Percentiles rank a stretch among this genome's conserved stretches.
phyloP scores from a whole-genome alignment of 257 asterid species.

The Capsicum pubescens region DNA sequence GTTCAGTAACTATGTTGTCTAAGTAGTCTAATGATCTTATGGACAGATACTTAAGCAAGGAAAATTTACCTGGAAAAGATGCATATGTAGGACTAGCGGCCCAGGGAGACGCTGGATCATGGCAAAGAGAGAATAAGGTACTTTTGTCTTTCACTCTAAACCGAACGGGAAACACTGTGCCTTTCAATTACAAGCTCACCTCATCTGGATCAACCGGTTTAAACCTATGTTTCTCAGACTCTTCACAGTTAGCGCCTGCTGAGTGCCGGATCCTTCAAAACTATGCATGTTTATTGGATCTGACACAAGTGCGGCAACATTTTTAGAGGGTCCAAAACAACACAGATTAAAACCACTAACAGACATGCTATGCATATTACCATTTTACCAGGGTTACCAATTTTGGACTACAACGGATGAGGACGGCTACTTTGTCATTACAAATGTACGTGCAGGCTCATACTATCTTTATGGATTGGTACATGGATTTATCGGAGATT shows the following conservation, averaged over 20 bases:
- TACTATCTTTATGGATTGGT: conserved; percentile 27
- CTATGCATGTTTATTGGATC: not conserved
- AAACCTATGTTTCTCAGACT: not conserved
- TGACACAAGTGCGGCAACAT: not conserved
- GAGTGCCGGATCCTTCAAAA: not conserved
- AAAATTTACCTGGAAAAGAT: conserved; percentile 37
- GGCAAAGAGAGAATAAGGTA: conserved; percentile 51
- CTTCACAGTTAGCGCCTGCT: not conserved
- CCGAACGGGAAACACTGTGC: not conserved
- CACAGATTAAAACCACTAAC: not conserved
- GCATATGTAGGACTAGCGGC: conserved; percentile 44
- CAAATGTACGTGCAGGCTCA: conserved; percentile 21
- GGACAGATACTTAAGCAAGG: conserved; percentile 34
- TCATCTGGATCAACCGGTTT: not conserved
- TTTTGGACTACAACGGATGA: conserved; percentile 31
- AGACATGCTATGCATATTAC: not conserved
- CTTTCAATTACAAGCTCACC: not conserved
- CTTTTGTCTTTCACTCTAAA: not conserved
- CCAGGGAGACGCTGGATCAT: conserved; percentile 41
- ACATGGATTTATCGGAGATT: conserved; percentile 32
- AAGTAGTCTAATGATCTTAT: not conserved
- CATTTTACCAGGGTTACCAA: conserved; percentile 33
- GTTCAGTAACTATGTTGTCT: not conserved
- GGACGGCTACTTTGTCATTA: conserved; percentile 25
- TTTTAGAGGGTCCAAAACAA: not conserved